These are phyloP conservation scores for Curvularia spicifera DNA, from an alignment of 2,329 filamentous ascomycete genomes.

Conservation along the genomic window DNA sequence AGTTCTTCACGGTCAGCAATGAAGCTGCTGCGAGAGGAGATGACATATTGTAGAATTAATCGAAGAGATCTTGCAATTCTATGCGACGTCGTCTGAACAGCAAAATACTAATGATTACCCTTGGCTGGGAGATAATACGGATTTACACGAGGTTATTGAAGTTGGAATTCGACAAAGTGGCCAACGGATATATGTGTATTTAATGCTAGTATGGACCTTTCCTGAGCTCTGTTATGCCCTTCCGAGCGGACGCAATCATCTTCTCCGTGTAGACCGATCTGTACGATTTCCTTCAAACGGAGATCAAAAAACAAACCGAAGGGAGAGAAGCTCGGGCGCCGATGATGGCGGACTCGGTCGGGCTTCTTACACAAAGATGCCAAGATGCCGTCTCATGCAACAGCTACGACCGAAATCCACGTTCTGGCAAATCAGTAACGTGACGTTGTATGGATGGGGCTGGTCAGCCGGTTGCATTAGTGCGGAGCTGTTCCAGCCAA, in stretches of 20 bases:
- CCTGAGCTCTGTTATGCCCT: no score
- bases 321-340: background rate
- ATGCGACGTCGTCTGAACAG: no score
- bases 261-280: background rate
- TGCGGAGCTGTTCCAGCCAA: background rate
- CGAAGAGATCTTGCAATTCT: no score
- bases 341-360: background rate
- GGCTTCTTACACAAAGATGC: background rate
- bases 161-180: no score
- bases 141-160: no score
- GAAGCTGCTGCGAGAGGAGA: no score
- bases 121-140: no score
- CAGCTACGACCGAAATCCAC: background rate
- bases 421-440: background rate
- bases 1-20: no score
- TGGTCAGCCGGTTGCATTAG: constrained; percentile 2
- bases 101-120: no score
- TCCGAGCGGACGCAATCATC: background rate
- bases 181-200: no score
- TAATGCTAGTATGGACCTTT: no score
- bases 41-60: no score
- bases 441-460: background rate
- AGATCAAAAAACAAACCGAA: background rate
- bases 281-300: background rate
- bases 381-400: background rate